These are phyloP conservation scores for Paspalum vaginatum DNA, from an alignment of 176 grass and related monocot genomes.

Conservation along the genomic window DNA sequence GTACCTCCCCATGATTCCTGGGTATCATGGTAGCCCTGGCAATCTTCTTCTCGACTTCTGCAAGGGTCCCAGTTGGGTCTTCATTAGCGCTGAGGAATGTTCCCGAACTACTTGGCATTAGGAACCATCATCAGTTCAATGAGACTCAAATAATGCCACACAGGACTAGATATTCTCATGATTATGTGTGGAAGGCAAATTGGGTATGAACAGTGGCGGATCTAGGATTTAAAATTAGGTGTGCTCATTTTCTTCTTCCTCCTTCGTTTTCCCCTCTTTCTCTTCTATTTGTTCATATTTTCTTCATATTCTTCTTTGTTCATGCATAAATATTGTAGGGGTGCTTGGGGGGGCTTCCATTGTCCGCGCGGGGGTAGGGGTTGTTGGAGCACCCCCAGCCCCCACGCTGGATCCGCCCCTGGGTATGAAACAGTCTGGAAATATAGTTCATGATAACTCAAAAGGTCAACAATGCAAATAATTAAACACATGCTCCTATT, in stretches of 20 bases:
- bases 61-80: slow-evolving; percentile 77
- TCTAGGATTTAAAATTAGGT: too few relatives aligned
- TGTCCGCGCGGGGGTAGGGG: too few relatives aligned
- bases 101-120: slow-evolving; percentile 72
- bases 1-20: slow-evolving; percentile 84
- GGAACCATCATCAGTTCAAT: slow-evolving; percentile 22
- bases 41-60: slow-evolving; percentile 82
- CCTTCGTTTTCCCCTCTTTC: too few relatives aligned
- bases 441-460: neutral
- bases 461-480: neutral
- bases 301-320: too few relatives aligned
- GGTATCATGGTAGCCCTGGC: slow-evolving; percentile 93
- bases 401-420: too few relatives aligned
- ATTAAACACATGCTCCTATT: neutral
- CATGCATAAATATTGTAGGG: too few relatives aligned
- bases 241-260: too few relatives aligned
- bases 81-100: slow-evolving; percentile 87
- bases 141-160: neutral
- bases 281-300: too few relatives aligned
- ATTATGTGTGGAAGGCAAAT: neutral
- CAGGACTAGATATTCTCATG: neutral
- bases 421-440: neutral
- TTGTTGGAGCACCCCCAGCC: too few relatives aligned
- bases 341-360: too few relatives aligned
- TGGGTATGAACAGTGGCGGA: too few relatives aligned